Evolutionary conservation across 2,329 filamentous ascomycete genomes (phyloP), one percentile per base, ranked within the genome.

Genomic region (Dactylellina cionopaga): DNA sequence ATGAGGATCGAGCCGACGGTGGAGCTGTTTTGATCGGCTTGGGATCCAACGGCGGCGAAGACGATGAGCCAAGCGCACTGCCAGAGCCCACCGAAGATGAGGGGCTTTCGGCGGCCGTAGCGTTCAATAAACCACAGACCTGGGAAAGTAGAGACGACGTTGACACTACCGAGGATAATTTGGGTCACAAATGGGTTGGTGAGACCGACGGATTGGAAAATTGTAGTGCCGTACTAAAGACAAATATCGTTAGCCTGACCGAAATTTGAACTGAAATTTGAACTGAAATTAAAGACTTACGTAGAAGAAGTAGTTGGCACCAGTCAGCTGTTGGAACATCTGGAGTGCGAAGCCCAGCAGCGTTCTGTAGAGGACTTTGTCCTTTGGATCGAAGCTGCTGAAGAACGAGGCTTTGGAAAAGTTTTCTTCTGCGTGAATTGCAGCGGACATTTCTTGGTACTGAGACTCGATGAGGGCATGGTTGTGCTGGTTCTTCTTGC

Each of bases 61-160:
- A 92, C 81, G 33, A 88, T 81, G 55, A 90, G 84, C 83, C 87
- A 90, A 2, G 82, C 79, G 37, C 87, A 85, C 81, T 90, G 89
- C 88, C 89, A 91, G 11, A 89, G 76, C 1, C 86, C 88, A 41
- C 89, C 90, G 11, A 86, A 77, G 74, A 91, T 85, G 1, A 92
- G 82, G 2, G 88, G 89, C 79, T 85, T 85, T 46, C 90, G 86
- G n/a, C 90, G 86, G 31, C 89, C 89, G 65, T 84, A 88, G 74
- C 84, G 85, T 77, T 91, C 88, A 0, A 91, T 88, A 19, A 91
- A 83, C 75, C 87, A 91, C 3, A 92, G 82, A 27, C 88, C 89
- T 33, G 84, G 83, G 74, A 91, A 87, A 13, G 89, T 90, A 78
- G 85, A 86, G 73, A 82, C 83, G 9, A 91, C 88, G 76, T 92